Conservation (phyloP, 148 eudicot genomes). For the Nyssa sinensis region DNA sequence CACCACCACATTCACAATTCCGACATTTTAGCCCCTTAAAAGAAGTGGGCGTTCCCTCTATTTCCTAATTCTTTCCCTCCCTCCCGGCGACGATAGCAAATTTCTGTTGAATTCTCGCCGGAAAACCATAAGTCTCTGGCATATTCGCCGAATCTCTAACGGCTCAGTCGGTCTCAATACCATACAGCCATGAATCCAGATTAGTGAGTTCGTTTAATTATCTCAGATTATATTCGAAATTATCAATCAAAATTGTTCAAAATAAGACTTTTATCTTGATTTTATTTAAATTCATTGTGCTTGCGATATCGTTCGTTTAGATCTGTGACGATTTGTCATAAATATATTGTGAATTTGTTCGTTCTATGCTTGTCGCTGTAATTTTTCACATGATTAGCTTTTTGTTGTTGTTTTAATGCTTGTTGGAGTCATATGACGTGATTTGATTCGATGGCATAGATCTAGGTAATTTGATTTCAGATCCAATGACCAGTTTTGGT, state of each 20-base stretch:
- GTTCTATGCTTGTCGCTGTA: too few relatives aligned
- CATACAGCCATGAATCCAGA: slow-evolving; percentile 35
- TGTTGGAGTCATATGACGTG: neutral
- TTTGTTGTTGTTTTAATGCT: neutral
- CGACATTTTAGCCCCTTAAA: neutral
- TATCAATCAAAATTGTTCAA: neutral
- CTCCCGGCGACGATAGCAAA: neutral
- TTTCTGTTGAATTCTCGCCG: neutral
- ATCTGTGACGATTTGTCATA: neutral
- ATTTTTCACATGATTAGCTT: neutral
- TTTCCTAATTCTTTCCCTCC: neutral
- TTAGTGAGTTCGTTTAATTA: slow-evolving; percentile 23
- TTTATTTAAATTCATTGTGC: neutral
- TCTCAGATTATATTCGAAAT: neutral
- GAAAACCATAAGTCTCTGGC: neutral
- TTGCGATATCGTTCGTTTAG: neutral
- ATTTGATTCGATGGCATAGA: neutral
- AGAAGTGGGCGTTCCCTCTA: neutral
- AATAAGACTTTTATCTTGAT: neutral
- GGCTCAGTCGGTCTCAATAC: neutral
- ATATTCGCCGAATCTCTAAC: neutral
- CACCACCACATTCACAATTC: neutral
- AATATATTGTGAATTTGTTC: too few relatives aligned
- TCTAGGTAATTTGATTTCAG: neutral
- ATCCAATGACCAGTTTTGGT: neutral